These are phyloP conservation scores for Verticillium nubilum DNA, from an alignment of 2,329 filamentous ascomycete genomes.

Conservation along the genomic window DNA sequence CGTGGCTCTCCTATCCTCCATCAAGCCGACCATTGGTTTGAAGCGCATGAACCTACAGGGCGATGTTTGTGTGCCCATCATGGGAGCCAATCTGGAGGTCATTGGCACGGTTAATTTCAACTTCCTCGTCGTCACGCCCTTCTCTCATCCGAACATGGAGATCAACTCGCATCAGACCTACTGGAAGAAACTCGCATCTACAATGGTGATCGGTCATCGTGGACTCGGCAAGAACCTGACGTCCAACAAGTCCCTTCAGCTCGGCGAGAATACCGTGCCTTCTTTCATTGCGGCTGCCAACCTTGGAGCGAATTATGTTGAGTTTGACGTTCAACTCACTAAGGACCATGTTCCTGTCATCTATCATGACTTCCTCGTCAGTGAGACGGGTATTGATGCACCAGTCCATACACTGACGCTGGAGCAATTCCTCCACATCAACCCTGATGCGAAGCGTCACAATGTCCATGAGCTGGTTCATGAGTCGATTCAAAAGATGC, in stretches of 20 bases:
- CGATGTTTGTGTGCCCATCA: constrained; percentile 85
- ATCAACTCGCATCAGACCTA: constrained; percentile 89
- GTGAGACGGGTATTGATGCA: constrained; percentile 94
- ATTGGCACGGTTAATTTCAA: constrained; percentile 97
- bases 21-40: constrained; percentile 76
- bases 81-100: constrained; percentile 78
- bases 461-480: constrained; percentile 5
- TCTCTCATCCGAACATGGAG: constrained; percentile 88
- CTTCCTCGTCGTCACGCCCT: constrained; percentile 90
- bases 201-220: constrained; percentile 71
- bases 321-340: constrained; percentile 92
- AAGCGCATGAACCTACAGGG: constrained; percentile 90
- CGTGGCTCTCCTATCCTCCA: constrained; percentile 79
- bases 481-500: neutral
- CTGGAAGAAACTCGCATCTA: constrained; percentile 87
- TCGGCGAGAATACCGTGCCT: constrained; percentile 92
- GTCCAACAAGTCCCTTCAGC: constrained; percentile 78
- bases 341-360: constrained; percentile 98
- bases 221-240: constrained; percentile 87
- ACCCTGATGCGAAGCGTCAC: constrained; percentile 38
- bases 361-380: constrained; percentile 97
- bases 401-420: constrained; percentile 92
- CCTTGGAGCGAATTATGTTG: constrained; percentile 71
- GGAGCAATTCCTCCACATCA: constrained; percentile 92
- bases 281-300: constrained; percentile 97